phyloP scores from a whole-genome alignment of 805 yeast species.

The Yarrowia sp. region DNA sequence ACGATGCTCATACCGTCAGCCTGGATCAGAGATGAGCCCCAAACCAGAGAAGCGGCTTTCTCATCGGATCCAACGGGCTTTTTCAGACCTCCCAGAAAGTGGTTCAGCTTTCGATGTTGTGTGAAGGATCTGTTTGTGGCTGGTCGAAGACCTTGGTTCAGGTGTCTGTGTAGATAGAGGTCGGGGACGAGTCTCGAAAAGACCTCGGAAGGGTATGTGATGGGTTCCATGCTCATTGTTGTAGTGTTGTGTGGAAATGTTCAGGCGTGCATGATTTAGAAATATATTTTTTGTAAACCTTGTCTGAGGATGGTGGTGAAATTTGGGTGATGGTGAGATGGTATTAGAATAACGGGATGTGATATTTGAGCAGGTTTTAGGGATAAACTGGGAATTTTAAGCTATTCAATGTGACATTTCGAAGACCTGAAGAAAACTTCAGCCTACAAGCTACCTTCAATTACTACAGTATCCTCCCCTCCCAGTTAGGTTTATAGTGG shows the following conservation, averaged over 20 bases:
- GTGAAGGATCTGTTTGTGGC: conserved; percentile 59
- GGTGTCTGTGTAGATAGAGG: conserved; percentile 71
- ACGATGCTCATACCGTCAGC: conserved; percentile 72
- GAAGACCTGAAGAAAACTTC: neutral
- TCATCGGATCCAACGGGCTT: conserved; percentile 32
- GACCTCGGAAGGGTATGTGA: conserved; percentile 76
- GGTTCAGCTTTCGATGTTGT: conserved; percentile 63
- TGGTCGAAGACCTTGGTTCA: conserved; percentile 74
- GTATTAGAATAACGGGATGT: neutral
- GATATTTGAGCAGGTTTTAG: neutral
- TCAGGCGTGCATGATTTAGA: conserved; percentile 24
- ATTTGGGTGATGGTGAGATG: no score
- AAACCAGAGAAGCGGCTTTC: conserved; percentile 33
- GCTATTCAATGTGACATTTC: no score
- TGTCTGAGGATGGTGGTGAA: neutral
- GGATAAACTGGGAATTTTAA: no score
- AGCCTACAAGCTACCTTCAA: neutral
- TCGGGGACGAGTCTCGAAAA: conserved; percentile 85
- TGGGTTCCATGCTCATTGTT: conserved; percentile 40
- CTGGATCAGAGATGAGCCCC: conserved; percentile 69
- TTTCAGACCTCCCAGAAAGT: conserved; percentile 35
- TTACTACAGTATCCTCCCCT: no score
- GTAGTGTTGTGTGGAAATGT: neutral
- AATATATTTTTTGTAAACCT: conserved; percentile 30
- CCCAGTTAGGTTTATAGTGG: no score